Evolutionary conservation across 169 alveolate genomes (phyloP), one percentile per base, ranked within the genome.

Genomic region (Plasmodium ovale): DNA sequence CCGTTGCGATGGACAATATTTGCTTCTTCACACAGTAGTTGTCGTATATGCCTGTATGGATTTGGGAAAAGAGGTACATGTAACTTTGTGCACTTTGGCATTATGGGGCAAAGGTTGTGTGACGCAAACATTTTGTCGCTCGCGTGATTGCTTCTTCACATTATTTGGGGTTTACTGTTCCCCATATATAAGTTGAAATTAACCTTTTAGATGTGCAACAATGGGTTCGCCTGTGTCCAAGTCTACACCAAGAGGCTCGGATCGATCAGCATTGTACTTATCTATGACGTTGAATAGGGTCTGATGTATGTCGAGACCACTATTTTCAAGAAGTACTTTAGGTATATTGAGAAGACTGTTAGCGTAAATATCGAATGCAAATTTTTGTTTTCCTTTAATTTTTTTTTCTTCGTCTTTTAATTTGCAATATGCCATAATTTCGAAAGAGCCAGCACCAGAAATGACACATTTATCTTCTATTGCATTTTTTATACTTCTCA

Each of bases 391-490:
- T 53, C 99, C 99, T 84, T 91, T 87, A 69, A 95, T 96, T 23
- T 91, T 92, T 92, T 97, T 94, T 94, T 92, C 93, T 62, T 29
- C 93, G 2, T 77, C 68, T 96, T 87, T 95, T 37, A 98, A 95
- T 42, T 94, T 89, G 84, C 95, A 95, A 87, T 96, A 95, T 29
- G 98, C 97, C 33, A 97, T 96, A 56, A 99, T 88, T 94, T 99
- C 99, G 87, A 97, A 97, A 0, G 99, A 98, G 9, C 99, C 99
- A 0, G 99, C 99, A 27, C 99, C 99, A 0, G 99, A 99, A 33
- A 98, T 88, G 23, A 98, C 98, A 44, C 96, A 89, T 29, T 96
- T 94, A 84, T 98, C 99, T 59, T 98, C 98, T 68, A 97, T 94
- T 54, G 97, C 98, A 93, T 98, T 98, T 79, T 97, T 96, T 54